Base-by-base conservation (phyloP, 2,329 filamentous ascomycete genomes). In the Fusarium sp. region DNA sequence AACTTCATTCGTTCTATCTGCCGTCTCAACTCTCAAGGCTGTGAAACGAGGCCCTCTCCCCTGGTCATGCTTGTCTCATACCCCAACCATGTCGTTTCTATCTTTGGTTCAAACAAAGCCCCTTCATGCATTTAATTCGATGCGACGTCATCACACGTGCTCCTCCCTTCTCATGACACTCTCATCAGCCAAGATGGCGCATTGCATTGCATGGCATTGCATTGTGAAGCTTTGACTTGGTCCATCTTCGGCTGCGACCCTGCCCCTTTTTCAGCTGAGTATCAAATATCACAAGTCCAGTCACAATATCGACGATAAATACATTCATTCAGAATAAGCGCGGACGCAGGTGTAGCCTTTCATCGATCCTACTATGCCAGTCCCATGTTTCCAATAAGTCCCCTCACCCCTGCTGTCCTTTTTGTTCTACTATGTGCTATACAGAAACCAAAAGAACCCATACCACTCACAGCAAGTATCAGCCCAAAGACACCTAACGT, bases 351-450 rank as follows among this genome's bases (percentile, higher is more conserved):
- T 53, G 54, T 51, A 58, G 15, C 42, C 44, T 51, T 56, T 50
- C 46, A 35, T 58, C 19, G 53, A 57, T 35, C 49, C 44, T 56
- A 56, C 57, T 51, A 58, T 65, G 49, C 45, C 37, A 50, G 57
- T 41, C 38, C 48, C 48, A 53, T 55, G 50, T 46, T 63, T 61
- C 50, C 50, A 47, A 52, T 38, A 19, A 47, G 56, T 43, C 57
- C 49, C 37, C 29, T 25, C 27, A 31, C 43, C 27, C 36, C 37
- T 21, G 19, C 23, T 21, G 27, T 49, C 15, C 45, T 35, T 58
- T 66, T 63, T 62, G 50, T 55, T 66, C 65, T 68, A 68, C 51
- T 68, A 53, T 68, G 68, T 68, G 68, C 51, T 68, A 53, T 68
- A 68, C 65, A 68, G 50, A 61, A 62, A 45, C 45, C 39, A 29